These are phyloP conservation scores for Nitzschia sp. DNA, from an alignment of 108 stramenopile species.

Conservation along the genomic window DNA sequence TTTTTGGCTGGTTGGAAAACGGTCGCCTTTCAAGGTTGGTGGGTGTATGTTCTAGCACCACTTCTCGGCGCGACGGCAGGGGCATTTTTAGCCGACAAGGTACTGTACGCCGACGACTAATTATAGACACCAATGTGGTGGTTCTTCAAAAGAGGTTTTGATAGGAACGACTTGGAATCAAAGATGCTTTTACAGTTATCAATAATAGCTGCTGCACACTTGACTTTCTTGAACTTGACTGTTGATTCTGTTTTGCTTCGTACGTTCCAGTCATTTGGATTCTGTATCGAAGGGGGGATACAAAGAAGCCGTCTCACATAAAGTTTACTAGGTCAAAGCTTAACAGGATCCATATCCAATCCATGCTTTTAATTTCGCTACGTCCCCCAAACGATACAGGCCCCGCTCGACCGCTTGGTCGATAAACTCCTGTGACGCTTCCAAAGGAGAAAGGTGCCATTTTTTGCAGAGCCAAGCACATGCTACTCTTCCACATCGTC, in stretches of 20 bases:
- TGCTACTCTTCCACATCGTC: slow-evolving; percentile 51
- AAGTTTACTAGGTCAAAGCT: neutral
- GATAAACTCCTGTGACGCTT: slow-evolving; percentile 44
- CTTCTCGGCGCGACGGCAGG: slow-evolving; percentile 52
- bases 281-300: too few relatives aligned
- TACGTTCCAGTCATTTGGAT: too few relatives aligned
- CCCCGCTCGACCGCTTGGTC: slow-evolving; percentile 39
- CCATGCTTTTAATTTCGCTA: slow-evolving; percentile 35
- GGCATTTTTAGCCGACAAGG: slow-evolving; percentile 44
- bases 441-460: slow-evolving; percentile 38
- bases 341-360: slow-evolving; percentile 25
- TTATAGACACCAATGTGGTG: too few relatives aligned
- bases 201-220: too few relatives aligned
- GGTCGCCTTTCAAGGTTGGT: slow-evolving; percentile 53
- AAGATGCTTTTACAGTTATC: too few relatives aligned
- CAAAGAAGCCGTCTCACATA: too few relatives aligned
- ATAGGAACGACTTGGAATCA: too few relatives aligned
- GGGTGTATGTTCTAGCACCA: slow-evolving; percentile 62
- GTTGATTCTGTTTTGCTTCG: too few relatives aligned
- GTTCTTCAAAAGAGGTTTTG: too few relatives aligned
- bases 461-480: slow-evolving; percentile 51
- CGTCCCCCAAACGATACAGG: slow-evolving; percentile 44
- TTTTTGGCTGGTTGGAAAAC: slow-evolving; percentile 59
- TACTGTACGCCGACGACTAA: slow-evolving; percentile 29
- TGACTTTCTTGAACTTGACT: too few relatives aligned